These are phyloP conservation scores for Scheffersomyces cryptocercus DNA, from an alignment of 1,139 yeast species.

Conservation along the genomic window DNA sequence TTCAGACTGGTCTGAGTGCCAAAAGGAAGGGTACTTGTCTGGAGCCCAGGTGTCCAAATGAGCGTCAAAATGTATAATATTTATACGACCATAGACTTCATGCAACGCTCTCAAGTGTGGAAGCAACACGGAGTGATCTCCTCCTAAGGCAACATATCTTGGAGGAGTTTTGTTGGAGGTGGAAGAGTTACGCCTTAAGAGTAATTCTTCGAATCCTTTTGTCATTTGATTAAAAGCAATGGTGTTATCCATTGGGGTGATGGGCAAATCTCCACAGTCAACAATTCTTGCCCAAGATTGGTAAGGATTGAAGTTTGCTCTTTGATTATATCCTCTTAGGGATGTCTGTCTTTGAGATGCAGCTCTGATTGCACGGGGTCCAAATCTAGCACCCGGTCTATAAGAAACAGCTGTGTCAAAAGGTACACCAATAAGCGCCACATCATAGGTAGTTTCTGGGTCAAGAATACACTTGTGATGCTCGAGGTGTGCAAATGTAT, in stretches of 20 bases:
- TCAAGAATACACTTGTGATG: slow-evolving; percentile 57
- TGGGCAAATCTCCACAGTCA: slow-evolving; percentile 84
- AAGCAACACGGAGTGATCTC: slow-evolving; percentile 73
- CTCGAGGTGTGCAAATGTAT: slow-evolving; percentile 73
- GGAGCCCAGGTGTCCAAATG: slow-evolving; percentile 83
- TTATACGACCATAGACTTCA: slow-evolving; percentile 60
- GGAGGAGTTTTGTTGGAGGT: slow-evolving; percentile 41
- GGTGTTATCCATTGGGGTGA: slow-evolving; percentile 72
- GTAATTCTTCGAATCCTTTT: slow-evolving; percentile 60
- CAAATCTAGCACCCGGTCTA: slow-evolving; percentile 78
- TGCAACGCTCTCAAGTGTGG: slow-evolving; percentile 69
- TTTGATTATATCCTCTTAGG: slow-evolving; percentile 64
- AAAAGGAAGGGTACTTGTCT: slow-evolving; percentile 61
- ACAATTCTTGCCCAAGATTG: slow-evolving; percentile 64
- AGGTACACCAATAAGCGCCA: slow-evolving; percentile 74
- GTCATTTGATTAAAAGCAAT: slow-evolving; percentile 74
- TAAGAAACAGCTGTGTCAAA: slow-evolving; percentile 77
- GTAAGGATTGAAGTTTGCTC: slow-evolving; percentile 69
- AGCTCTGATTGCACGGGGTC: slow-evolving; percentile 72
- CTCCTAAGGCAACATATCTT: slow-evolving; percentile 68
- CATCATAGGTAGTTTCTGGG: slow-evolving; percentile 51
- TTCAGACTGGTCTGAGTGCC: slow-evolving; percentile 66
- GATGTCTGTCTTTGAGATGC: slow-evolving; percentile 75
- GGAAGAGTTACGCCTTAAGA: slow-evolving; percentile 30
- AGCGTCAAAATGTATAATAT: slow-evolving; percentile 76